Conservation (phyloP, 176 grass and related monocot species). For the Triticum urartu region DNA sequence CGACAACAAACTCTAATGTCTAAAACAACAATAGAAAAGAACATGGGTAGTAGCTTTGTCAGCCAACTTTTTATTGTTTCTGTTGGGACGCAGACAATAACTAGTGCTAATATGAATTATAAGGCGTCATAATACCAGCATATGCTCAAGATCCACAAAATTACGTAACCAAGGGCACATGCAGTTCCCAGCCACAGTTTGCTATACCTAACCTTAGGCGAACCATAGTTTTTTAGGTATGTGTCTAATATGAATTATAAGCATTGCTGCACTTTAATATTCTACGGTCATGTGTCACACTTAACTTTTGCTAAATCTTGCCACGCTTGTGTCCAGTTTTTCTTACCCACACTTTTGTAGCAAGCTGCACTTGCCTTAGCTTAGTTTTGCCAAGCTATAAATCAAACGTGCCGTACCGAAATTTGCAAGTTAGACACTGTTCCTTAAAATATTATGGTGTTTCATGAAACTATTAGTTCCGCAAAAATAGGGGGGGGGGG, state of each 20-base stretch:
- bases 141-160: no score
- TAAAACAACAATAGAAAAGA: no score
- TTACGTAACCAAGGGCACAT: no score
- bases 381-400: neutral
- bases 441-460: neutral
- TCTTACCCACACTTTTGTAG: neutral
- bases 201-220: no score
- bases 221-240: no score
- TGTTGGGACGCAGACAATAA: no score
- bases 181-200: no score
- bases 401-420: neutral
- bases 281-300: neutral
- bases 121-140: no score
- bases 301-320: neutral
- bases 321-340: neutral
- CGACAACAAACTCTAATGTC: neutral
- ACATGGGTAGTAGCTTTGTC: no score
- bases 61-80: no score
- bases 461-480: neutral
- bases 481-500: neutral
- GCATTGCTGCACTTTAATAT: neutral
- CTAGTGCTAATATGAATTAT: no score
- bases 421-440: neutral
- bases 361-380: neutral
- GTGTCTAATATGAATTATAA: neutral